Base-by-base conservation (phyloP, 805 yeast genomes). In the Saccharomyces mikatae region DNA sequence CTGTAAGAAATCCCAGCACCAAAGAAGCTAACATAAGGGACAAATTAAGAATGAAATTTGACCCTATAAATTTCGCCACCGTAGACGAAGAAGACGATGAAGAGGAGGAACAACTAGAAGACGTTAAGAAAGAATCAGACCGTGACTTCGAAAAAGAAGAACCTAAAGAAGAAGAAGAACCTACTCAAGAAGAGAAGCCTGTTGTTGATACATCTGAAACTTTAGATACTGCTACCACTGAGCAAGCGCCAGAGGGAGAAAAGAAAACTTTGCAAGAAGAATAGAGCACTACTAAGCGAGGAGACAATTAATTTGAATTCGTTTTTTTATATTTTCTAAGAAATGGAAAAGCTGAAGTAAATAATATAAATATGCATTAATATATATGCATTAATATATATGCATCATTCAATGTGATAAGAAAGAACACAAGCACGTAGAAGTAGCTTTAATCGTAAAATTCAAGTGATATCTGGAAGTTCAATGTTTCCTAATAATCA, bases 1-100 rank as follows among this genome's bases (percentile, higher is more conserved):
- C 74, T 44, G 67, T 83, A 53, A 79, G 87, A 64, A 86, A 83
- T 61, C 89, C 89, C 54, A 81, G 80, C 21, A 79, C 83, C 22
- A 74, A 73, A 41, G 89, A 84, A 65, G 76, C 82, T 52, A 76
- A 76, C 56, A 69, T 71, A 47, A 80, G 84, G 72, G 89, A 84
- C 66, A 72, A 71, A 51, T 60, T 76, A 29, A 79, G 89, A 72
- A 80, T 83, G 59, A 80, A 73, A 55, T 84, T 73, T 60, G 89
- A 84, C 71, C 89, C 89, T 49, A 82, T 84, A 79, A 87, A 84
- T 65, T 84, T 69, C 55, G 71, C 72, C 17, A 64, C 63, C 30
- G 66, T 68, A 2, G 72, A 68, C 30, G 69, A 65, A 6, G 69
- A 65, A 6, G 65, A 59, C n/a, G 64, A 60, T 8, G 64, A 57